Conservation (phyloP, 1,139 yeast species). For the Sugiyamaella novakii region DNA sequence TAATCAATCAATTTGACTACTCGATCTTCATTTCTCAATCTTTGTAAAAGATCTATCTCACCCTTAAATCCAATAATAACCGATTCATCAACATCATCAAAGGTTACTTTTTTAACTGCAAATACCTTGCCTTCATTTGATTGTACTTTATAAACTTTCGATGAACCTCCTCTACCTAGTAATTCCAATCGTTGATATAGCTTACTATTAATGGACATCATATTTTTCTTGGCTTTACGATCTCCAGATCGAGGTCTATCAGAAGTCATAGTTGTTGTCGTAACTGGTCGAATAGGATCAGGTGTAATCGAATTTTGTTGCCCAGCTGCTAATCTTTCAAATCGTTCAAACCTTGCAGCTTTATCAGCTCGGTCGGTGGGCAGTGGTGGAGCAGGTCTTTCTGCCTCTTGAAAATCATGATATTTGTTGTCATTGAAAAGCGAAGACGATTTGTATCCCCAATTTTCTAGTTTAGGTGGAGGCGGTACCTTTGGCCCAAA, state of each 20-base stretch:
- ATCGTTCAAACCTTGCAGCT: slow-evolving; percentile 6
- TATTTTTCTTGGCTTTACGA: slow-evolving; percentile 33
- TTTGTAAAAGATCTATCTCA: slow-evolving; percentile 74
- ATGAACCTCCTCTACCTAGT: slow-evolving; percentile 90
- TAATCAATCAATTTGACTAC: slow-evolving; percentile 81
- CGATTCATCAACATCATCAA: slow-evolving; percentile 70
- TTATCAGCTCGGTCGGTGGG: slow-evolving; percentile 16
- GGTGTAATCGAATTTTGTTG: neutral
- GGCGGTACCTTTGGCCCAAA: slow-evolving; percentile 15
- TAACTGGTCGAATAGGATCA: neutral
- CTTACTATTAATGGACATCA: slow-evolving; percentile 54
- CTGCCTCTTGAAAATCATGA: slow-evolving; percentile 12
- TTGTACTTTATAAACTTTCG: slow-evolving; percentile 85
- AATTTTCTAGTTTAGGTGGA: slow-evolving; percentile 24
- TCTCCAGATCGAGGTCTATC: slow-evolving; percentile 8
- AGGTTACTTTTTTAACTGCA: slow-evolving; percentile 81
- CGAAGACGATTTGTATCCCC: slow-evolving; percentile 9
- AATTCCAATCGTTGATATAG: slow-evolving; percentile 75
- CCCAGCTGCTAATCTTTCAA: slow-evolving; percentile 13
- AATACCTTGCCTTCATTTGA: slow-evolving; percentile 55
- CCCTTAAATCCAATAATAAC: slow-evolving; percentile 83
- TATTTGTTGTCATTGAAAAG: neutral
- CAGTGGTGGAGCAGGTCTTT: slow-evolving; percentile 18
- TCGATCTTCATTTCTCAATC: slow-evolving; percentile 62
- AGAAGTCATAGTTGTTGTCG: neutral